Evolutionary conservation across 1,284 basidiomycete species (phyloP), one percentile per base, ranked within the genome.

Genomic region (Cutaneotrichosporon cutaneum): DNA sequence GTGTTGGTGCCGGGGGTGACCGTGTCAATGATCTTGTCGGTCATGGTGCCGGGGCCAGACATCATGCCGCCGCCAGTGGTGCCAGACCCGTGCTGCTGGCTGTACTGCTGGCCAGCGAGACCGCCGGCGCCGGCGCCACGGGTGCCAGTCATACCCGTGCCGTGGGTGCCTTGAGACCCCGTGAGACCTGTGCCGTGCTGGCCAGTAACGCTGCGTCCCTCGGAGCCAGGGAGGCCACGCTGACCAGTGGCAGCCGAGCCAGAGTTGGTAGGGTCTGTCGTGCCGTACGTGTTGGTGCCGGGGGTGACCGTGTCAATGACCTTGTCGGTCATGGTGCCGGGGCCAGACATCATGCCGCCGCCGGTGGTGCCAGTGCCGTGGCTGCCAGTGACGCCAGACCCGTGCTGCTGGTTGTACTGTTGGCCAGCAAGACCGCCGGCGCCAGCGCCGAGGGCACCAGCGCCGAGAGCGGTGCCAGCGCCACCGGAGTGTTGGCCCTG

Each of bases 371-470:
- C 52, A 26, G 18, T 10, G 11, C 52, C 52, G 35, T 32, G 35
- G 21, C n/a, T 11, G 30, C 50, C 27, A 4, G 7, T 9, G 13
- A n/a, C n/a, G n/a, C n/a, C n/a, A n/a, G n/a, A 30, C 5, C 30
- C 30, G 9, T 54, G 30, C 7, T 35, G 30, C 24, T 54, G 35
- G 36, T 22, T 26, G 54, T 45, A 26, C 3, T 56, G 26, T 42
- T 33, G 39, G 6, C 16, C 27, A 18, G 39, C 54, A 1, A 39
- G 9, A n/a, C 39, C 54, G 27, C 35, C 54, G 3, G 30, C 54
- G 9, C 54, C 54, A 16, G 54, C 54, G n/a, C 54, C 54, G 11
- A 18, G 22, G 18, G 54, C 42, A 13, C 27, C 54, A 33, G 42
- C 42, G 26, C 54, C 54, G 27, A 54, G 53, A 27, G 26, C 54